Conservation (phyloP, 2,329 filamentous ascomycete genomes). For the Metarhizium sp. region DNA sequence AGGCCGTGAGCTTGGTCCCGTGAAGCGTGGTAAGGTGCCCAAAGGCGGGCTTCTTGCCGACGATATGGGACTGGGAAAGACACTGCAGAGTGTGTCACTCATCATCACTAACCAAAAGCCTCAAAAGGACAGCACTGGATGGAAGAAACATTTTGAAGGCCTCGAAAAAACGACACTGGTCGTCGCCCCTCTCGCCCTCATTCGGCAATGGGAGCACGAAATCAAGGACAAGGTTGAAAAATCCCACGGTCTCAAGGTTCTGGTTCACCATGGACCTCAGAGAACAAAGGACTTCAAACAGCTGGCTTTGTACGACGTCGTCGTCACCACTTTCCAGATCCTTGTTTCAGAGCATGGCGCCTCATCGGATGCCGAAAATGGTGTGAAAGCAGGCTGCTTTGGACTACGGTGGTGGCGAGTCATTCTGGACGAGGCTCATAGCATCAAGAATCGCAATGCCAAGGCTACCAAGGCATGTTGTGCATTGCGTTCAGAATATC, state of each 20-base stretch:
- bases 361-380: constrained; percentile 50
- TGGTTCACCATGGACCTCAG: constrained; percentile 82
- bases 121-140: constrained; percentile 41
- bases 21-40: constrained; percentile 72
- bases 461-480: constrained; percentile 92
- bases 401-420: constrained; percentile 91
- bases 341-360: constrained; percentile 81
- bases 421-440: constrained; percentile 93
- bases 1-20: constrained; percentile 77
- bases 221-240: constrained; percentile 71
- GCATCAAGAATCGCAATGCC: constrained; percentile 95
- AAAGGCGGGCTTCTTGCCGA: constrained; percentile 94
- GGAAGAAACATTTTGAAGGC: constrained; percentile 59
- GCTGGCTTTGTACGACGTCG: constrained; percentile 80
- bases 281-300: constrained; percentile 72
- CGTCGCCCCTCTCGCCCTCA: constrained; percentile 84
- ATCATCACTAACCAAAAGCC: constrained; percentile 76
- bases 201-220: constrained; percentile 95
- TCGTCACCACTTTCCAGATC: constrained; percentile 95
- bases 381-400: constrained; percentile 72
- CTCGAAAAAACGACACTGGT: constrained; percentile 78
- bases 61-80: constrained; percentile 97
- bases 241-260: constrained; percentile 65
- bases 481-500: constrained; percentile 73
- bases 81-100: constrained; percentile 83